phyloP scores from a whole-genome alignment of 768 basidiomycete species.

The Mycena maculata region DNA sequence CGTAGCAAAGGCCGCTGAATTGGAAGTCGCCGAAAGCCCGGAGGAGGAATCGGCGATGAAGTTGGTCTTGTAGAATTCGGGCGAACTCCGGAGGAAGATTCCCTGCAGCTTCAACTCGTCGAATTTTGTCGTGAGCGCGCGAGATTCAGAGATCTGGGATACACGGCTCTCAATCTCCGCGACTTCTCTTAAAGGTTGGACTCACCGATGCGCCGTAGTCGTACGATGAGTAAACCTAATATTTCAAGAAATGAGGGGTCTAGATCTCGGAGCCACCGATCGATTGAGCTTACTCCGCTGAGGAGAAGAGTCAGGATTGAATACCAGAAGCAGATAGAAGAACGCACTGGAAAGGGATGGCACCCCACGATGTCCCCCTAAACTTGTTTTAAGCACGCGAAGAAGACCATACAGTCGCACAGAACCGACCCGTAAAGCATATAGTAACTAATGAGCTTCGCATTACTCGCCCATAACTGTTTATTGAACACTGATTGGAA shows the following conservation, averaged over 20 bases:
- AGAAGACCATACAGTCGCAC: background rate
- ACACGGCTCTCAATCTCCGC: background rate
- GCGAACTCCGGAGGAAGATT: conserved; percentile 82
- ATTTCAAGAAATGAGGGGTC: no score
- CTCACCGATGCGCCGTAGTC: conserved; percentile 79
- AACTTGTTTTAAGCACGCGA: background rate
- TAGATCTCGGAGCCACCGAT: no score
- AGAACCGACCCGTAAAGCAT: conserved; percentile 79
- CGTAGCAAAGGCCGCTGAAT: conserved; percentile 67
- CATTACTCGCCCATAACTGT: conserved; percentile 83
- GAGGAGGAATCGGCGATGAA: conserved; percentile 73
- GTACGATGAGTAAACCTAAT: conserved; percentile 62
- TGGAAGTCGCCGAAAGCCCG: conserved; percentile 54
- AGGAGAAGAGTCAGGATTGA: conserved; percentile 15
- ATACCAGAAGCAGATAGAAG: conserved; percentile 44
- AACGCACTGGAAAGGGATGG: conserved; percentile 81
- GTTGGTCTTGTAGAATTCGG: conserved; percentile 84
- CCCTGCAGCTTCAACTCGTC: conserved; percentile 83
- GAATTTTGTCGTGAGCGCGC: conserved; percentile 74
- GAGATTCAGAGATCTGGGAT: conserved; percentile 68
- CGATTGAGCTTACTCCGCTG: conserved; percentile 18
- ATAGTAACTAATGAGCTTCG: conserved; percentile 85
- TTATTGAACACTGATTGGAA: conserved; percentile 86
- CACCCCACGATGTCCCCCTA: conserved; percentile 90
- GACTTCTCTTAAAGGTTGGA: background rate